These are phyloP conservation scores for Phytophthora constricta DNA, from an alignment of 352 stramenopile species.

Conservation along the genomic window DNA sequence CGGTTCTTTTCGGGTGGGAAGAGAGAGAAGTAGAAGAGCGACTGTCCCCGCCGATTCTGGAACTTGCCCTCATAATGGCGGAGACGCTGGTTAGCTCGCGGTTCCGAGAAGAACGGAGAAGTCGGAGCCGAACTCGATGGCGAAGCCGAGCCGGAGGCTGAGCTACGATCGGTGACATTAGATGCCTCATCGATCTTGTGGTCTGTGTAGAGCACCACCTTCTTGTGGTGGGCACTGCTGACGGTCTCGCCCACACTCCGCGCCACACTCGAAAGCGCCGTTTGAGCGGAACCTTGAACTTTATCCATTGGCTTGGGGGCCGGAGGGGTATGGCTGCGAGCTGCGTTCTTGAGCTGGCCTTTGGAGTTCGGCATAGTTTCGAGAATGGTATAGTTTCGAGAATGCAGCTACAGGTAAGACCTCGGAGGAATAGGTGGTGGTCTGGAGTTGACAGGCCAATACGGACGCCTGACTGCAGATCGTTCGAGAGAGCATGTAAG, in stretches of 20 bases:
- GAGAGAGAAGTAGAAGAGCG: conserved; percentile 50
- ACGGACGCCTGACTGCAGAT: background rate
- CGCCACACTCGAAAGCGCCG: background rate
- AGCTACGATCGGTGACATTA: conserved; percentile 3
- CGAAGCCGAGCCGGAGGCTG: conserved; percentile 23
- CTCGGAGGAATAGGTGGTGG: too few species aligned
- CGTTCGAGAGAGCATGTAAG: background rate
- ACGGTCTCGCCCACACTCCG: background rate
- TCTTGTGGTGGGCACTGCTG: background rate
- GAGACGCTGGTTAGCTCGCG: conserved; percentile 19
- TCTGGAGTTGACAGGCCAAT: background rate
- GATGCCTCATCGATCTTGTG: background rate
- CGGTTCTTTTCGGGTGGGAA: conserved; percentile 36
- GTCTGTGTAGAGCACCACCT: background rate
- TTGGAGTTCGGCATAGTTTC: conserved; percentile 5
- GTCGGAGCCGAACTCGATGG: background rate
- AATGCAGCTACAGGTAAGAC: too few species aligned
- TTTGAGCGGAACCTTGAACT: background rate
- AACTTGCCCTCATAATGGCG: conserved; percentile 48
- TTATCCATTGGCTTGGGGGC: background rate
- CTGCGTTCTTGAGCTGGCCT: background rate
- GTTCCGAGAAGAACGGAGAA: background rate
- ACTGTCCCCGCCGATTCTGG: conserved; percentile 46
- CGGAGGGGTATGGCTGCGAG: background rate
- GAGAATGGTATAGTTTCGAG: background rate